phyloP scores from a whole-genome alignment of 225 moss, liverwort and hornwort species.

The Climacium dendroides region DNA sequence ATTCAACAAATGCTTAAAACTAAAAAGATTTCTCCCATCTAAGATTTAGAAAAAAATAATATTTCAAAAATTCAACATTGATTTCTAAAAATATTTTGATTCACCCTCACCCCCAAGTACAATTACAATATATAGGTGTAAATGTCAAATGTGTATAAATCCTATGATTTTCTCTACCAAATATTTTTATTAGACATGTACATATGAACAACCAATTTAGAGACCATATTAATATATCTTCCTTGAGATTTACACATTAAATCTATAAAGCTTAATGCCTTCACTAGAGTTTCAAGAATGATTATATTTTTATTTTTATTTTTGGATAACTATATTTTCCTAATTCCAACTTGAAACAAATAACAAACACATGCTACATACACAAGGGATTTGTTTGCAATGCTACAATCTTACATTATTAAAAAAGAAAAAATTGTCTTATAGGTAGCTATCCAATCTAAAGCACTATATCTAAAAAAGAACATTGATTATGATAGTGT shows the following conservation, averaged over 20 bases:
- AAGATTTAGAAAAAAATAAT: too few relatives aligned
- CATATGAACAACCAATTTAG: not conserved
- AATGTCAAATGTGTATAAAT: not conserved
- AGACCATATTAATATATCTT: not conserved
- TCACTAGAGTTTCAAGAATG: not conserved
- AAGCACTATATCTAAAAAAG: not conserved
- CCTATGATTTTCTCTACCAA: not conserved
- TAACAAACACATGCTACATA: not conserved
- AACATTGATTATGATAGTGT: not conserved
- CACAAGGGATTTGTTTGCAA: not conserved
- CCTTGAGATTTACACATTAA: not conserved
- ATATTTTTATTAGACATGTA: not conserved
- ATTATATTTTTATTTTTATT: not conserved
- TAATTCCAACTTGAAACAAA: not conserved
- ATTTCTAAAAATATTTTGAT: fast-evolving
- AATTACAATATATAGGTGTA: not conserved
- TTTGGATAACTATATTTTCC: too few relatives aligned
- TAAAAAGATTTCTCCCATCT: not conserved
- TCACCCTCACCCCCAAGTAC: not conserved
- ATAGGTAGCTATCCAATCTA: not conserved
- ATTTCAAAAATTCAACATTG: not conserved
- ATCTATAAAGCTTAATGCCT: not conserved
- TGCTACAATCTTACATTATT: not conserved
- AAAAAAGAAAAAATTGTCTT: not conserved
- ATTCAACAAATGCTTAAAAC: fast-evolving